These are phyloP conservation scores for Xylariaceae sp. DNA, from an alignment of 2,329 filamentous ascomycete genomes.

Conservation along the genomic window DNA sequence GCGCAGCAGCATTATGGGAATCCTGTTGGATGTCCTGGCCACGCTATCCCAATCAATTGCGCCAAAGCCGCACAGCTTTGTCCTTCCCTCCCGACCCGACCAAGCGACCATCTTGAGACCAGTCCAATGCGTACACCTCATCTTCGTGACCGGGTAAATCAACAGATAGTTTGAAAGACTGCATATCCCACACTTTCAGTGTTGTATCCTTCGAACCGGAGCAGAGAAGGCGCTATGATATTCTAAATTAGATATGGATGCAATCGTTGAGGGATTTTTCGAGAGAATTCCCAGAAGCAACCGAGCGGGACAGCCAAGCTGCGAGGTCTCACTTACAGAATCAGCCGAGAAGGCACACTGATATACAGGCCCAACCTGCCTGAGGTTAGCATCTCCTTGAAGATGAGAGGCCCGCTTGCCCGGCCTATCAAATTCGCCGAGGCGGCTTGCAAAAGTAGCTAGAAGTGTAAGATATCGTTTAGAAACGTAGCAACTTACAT, in stretches of 20 bases:
- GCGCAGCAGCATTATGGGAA: neutral
- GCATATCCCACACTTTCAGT: conserved; percentile 87
- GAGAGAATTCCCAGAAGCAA: neutral
- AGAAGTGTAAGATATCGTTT: neutral
- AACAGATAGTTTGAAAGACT: conserved; percentile 75
- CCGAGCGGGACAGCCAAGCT: conserved; percentile 1
- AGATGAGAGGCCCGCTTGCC: neutral
- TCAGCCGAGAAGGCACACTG: conserved; percentile 92
- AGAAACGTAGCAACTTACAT: conserved; percentile 62
- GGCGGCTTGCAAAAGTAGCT: neutral
- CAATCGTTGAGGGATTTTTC: neutral
- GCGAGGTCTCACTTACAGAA: conserved; percentile 47
- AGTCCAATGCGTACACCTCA: conserved; percentile 92
- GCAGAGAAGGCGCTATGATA: conserved; percentile 62
- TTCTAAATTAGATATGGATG: conserved; percentile 17
- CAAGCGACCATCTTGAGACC: conserved; percentile 86
- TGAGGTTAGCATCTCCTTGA: conserved; percentile 8
- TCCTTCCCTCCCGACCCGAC: conserved; percentile 94
- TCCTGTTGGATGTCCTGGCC: neutral
- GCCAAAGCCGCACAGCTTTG: conserved; percentile 72
- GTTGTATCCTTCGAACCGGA: conserved; percentile 91
- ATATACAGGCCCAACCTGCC: conserved; percentile 74
- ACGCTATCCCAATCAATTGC: conserved; percentile 48
- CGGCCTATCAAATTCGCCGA: neutral
- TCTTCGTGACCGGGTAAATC: conserved; percentile 91